Evolutionary conservation across 169 alveolate species (phyloP), one percentile per base, ranked within the genome.

Genomic region (Cryptosporidium viatorum): DNA sequence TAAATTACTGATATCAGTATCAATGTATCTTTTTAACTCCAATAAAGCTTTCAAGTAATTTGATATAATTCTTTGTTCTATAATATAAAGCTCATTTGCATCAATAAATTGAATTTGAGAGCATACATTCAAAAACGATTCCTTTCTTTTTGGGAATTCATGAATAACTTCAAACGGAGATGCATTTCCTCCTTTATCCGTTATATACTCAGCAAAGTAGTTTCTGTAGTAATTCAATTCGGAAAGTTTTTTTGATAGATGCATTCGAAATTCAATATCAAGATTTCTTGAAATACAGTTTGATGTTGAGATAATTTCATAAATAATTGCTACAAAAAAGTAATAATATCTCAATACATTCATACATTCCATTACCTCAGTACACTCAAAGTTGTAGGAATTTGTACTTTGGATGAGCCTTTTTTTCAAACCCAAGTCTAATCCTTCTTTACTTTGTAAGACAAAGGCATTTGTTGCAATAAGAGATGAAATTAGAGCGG

Each of bases 81-180:
- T 37, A 9, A 10, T 1, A 29, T 65, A 65, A 31, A 37, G 23
- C 26, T 33, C 51, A 2, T 26, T 26, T 37, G 71, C 71, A 37
- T 65, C 50, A n/a, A 65, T 33, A 37, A 14, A 37, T 29, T 37
- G 31, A 9, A 65, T 14, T 29, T 65, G 71, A 35, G 43, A 37
- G 26, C 71, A 65, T 3, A 65, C 50, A 35, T 37, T 29, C 31
- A 31, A n/a, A 65, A 65, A 65, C 33, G 71, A 35, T 8, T 16
- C 71, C 26, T 33, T 65, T 65, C 51, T 31, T 65, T 65, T 65
- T 16, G 71, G 71, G 50, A 65, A 37, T 37, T 65, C 71, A 51
- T 65, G 51, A 33, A 65, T 31, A 6, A 21, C 31, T 31, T 12
- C 71, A 8, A 65, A 65, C 2, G 33, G 29, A 21, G 31, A 8